Evolutionary conservation across 192 early-diverging fungal species (phyloP), one percentile per base, ranked within the genome.

Genomic region (Oehlia diaphana): DNA sequence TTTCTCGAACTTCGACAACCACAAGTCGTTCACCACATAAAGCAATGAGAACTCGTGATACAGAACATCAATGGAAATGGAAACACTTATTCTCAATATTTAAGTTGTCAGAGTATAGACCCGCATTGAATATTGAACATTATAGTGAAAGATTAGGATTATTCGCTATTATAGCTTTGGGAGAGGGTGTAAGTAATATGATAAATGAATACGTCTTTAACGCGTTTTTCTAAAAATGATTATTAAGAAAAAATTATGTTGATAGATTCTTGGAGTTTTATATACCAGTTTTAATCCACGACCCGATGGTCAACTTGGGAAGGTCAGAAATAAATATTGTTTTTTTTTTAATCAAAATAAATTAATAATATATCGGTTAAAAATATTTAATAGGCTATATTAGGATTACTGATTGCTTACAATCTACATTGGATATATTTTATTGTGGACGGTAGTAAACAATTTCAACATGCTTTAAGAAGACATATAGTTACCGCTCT

Each of bases 81-180:
- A 72, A 9, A 10, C 68, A 79, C 63, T 26, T 50, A 26, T 79
- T 79, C 10, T 21, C 42, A 9, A 3, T 79, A 39, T 71, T 71
- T 26, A 28, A 71, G 21, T 16, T 44, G 19, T 21, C 31, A 6
- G 69, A 71, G 33, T 83, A 84, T 44, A 31, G 80, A 33, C 4
- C 83, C 8, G 84, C 84, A 4, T 31, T 86, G 37, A 85, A 86
- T 74, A 85, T 85, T 61, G 84, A 86, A 76, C 84, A 86, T 73
- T 79, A 61, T 35, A 82, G 69, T 76, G 84, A 85, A 37, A 49
- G 84, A 33, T 72, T 86, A 49, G 84, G 84, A n/a, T 67, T 71
- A 21, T 86, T 87, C 44, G 62, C 76, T 14, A 49, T 85, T 28
- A 84, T 85, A 31, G 23, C 69, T 42, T 62, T 85, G 19, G 84